A percentile compares a stretch with the other conserved stretches of the same genome.
Evolutionary conservation across 83 land plant species (phyloP).

Genomic region (Diphasiastrum complanatum): DNA sequence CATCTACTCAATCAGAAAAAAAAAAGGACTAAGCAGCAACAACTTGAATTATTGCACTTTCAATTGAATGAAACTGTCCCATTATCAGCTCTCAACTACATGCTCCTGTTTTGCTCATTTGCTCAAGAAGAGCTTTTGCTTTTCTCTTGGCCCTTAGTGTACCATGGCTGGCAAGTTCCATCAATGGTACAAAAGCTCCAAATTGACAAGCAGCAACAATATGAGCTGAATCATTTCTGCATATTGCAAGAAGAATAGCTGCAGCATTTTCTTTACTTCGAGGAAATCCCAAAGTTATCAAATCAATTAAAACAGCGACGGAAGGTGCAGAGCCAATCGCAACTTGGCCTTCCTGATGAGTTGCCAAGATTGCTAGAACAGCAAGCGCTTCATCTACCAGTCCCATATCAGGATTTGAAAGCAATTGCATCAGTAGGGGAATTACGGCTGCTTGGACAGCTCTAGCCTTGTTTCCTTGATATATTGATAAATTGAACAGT

Average conservation of each 20-base stretch:
- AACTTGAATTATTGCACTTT: too few species aligned
- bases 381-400: conserved; percentile 28
- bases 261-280: conserved; percentile 8
- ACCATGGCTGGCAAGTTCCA: neutral
- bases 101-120: conserved; percentile 3
- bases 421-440: conserved; percentile 23
- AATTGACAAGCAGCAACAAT: neutral
- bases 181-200: neutral
- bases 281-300: conserved; percentile 8
- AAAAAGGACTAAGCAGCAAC: too few species aligned
- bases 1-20: too few species aligned
- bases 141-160: conserved; percentile 21
- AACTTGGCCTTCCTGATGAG: conserved; percentile 12
- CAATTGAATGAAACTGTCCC: too few species aligned
- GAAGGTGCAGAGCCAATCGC: conserved; percentile 13
- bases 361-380: conserved; percentile 23
- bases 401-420: conserved; percentile 15
- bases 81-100: too few species aligned
- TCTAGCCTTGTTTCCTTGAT: conserved; percentile 18
- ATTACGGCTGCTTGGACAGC: conserved; percentile 28
- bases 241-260: conserved; percentile 16
- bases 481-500: conserved; percentile 28
- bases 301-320: conserved; percentile 9
- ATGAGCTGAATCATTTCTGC: conserved; percentile 3
- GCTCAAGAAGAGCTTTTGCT: conserved; percentile 15